phyloP scores from a whole-genome alignment of 2,329 filamentous ascomycete genomes.

The Ophiostoma quercus region DNA sequence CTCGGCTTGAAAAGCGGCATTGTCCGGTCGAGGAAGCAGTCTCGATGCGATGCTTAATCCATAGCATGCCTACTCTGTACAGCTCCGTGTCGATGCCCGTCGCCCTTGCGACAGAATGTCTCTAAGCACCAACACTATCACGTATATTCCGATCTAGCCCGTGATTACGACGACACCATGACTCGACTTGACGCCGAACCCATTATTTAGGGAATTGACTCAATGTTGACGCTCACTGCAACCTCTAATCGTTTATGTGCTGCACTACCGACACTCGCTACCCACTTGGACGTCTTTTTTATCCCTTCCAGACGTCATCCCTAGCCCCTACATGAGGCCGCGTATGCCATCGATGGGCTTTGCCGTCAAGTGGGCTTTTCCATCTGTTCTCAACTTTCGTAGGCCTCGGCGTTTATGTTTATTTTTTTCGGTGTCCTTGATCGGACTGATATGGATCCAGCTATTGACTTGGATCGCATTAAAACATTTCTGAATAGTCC shows the following conservation, averaged over 20 bases:
- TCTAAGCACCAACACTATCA: neutral
- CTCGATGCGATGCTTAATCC: too few relatives aligned
- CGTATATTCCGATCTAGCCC: neutral
- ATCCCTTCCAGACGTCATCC: neutral
- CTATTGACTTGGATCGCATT: neutral
- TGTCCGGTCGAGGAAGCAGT: too few relatives aligned
- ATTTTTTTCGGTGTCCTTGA: neutral
- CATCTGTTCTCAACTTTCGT: neutral
- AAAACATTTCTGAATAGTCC: neutral
- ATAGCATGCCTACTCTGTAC: neutral
- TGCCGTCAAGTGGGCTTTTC: neutral
- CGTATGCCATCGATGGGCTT: neutral
- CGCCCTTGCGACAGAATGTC: neutral
- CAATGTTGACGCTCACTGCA: neutral
- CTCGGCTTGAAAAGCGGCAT: too few relatives aligned
- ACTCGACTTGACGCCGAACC: neutral
- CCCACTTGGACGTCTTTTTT: neutral
- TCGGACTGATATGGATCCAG: neutral
- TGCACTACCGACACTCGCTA: neutral
- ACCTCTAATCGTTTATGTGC: neutral
- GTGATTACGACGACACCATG: neutral
- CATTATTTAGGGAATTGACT: neutral
- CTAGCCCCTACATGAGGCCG: constrained; percentile 6
- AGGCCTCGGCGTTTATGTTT: neutral
- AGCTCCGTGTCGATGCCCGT: neutral